Percentiles rank a stretch among this genome's conserved stretches.
Evolutionary conservation across 352 stramenopile species (phyloP).

Genomic region (Phytophthora syringae): DNA sequence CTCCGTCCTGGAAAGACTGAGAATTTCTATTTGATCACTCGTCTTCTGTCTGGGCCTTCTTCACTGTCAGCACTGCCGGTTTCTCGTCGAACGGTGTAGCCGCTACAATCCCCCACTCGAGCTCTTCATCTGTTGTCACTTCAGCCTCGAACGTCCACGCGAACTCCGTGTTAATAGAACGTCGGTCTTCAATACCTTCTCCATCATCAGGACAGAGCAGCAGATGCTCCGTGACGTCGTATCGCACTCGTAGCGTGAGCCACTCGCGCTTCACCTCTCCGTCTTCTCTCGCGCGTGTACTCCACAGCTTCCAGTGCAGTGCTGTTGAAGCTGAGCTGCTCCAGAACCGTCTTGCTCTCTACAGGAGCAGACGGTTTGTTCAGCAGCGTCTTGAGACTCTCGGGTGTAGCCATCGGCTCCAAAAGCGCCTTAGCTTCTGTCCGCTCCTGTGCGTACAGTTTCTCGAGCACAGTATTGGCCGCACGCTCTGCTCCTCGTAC

Average conservation of each 20-base stretch:
- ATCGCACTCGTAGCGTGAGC: constrained; percentile 54
- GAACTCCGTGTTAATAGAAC: constrained; percentile 55
- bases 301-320: constrained; percentile 50
- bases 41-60: constrained; percentile 6
- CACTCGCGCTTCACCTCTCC: constrained; percentile 44
- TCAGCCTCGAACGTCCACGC: constrained; percentile 65
- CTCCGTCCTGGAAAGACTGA: too few species aligned
- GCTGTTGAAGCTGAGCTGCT: constrained; percentile 53
- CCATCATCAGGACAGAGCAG: constrained; percentile 17
- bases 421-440: constrained; percentile 34
- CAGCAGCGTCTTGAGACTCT: constrained; percentile 31
- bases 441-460: constrained; percentile 42
- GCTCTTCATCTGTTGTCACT: constrained; percentile 39
- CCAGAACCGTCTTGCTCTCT: constrained; percentile 36
- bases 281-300: constrained; percentile 36
- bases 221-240: constrained; percentile 59
- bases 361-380: constrained; percentile 35
- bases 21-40: too few species aligned
- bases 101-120: constrained; percentile 54
- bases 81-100: constrained; percentile 48
- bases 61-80: constrained; percentile 21
- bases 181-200: constrained; percentile 48
- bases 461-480: constrained; percentile 48
- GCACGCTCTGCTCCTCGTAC: constrained; percentile 43
- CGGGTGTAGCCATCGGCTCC: constrained; percentile 31